Percentiles rank a stretch among this genome's conserved stretches.
These are phyloP conservation scores for Leptographium galeiforme DNA, from an alignment of 2,329 filamentous ascomycete species.

Conservation along the genomic window DNA sequence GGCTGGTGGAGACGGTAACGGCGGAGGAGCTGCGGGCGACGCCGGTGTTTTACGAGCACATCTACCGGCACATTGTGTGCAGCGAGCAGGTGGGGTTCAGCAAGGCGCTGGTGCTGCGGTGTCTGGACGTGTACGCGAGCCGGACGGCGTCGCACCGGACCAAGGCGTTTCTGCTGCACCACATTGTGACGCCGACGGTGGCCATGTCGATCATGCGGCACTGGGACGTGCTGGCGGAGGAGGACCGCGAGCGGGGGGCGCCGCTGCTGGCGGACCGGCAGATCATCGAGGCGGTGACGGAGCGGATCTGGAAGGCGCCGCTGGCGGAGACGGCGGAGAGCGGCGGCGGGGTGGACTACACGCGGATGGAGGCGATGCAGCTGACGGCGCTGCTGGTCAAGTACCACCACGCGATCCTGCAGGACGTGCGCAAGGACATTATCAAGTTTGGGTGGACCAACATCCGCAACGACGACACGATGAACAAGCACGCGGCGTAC, in stretches of 20 bases:
- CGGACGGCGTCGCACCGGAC: constrained; percentile 72
- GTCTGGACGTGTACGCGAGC: constrained; percentile 74
- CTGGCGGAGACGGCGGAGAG: constrained; percentile 41
- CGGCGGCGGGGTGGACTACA: constrained; percentile 90
- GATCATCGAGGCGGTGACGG: constrained; percentile 81
- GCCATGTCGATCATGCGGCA: constrained; percentile 90
- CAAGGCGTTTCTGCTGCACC: constrained; percentile 83
- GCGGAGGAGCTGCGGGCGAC: constrained; percentile 68
- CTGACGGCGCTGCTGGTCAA: constrained; percentile 91
- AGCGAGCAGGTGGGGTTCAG: constrained; percentile 78
- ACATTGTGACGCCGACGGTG: constrained; percentile 89
- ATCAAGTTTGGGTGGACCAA: constrained; percentile 99
- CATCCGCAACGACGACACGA: constrained; percentile 93
- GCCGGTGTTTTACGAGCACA: constrained; percentile 63
- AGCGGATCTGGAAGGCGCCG: constrained; percentile 87
- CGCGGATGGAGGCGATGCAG: constrained; percentile 88
- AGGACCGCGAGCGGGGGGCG: constrained; percentile 32
- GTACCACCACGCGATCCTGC: constrained; percentile 76
- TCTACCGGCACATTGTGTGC: constrained; percentile 74
- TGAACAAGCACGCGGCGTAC: constrained; percentile 97
- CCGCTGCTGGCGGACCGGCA: constrained; percentile 65
- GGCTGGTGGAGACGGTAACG: constrained; percentile 71
- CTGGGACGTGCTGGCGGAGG: constrained; percentile 47
- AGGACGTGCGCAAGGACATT: constrained; percentile 90
- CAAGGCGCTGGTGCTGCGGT: constrained; percentile 67